Percentiles rank a stretch among this genome's conserved stretches.
Conservation (phyloP, 1,284 basidiomycete species). For the Cystobasidiaceae sp. region DNA sequence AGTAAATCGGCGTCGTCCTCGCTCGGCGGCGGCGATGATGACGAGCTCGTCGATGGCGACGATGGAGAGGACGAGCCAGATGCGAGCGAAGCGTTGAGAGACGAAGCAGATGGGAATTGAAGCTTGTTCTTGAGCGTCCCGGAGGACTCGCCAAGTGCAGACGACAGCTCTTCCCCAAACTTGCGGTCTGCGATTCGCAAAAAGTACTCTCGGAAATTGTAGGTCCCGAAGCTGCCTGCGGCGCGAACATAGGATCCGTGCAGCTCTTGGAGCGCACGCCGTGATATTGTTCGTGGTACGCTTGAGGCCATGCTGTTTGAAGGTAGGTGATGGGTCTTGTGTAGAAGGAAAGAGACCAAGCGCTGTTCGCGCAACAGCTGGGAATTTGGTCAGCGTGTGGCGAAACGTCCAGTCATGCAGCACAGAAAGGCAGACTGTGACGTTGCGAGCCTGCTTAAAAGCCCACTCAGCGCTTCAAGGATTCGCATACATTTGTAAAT, state of each 20-base stretch:
- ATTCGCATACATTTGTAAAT: too few species aligned
- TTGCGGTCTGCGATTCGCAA: constrained; percentile 24
- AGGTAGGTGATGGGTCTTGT: not conserved
- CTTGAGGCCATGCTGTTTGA: constrained; percentile 1
- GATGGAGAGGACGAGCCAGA: not conserved
- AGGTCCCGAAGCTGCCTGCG: constrained; percentile 20
- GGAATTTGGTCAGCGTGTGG: not conserved
- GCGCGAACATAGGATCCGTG: constrained; percentile 7
- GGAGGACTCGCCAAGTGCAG: not conserved
- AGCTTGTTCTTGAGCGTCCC: not conserved
- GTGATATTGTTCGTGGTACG: constrained; percentile 2
- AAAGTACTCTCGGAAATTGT: constrained; percentile 33
- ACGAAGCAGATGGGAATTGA: constrained; percentile 2
- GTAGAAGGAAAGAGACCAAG: not conserved
- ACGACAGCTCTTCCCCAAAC: constrained; percentile 10
- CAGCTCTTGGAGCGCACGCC: not conserved
- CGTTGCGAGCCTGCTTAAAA: too few species aligned
- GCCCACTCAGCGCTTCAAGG: too few species aligned
- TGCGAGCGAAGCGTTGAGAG: not conserved
- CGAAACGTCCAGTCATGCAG: too few species aligned
- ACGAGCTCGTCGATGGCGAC: not conserved
- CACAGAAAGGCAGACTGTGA: too few species aligned
- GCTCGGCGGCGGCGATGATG: constrained; percentile 3
- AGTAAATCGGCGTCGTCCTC: constrained; percentile 9
- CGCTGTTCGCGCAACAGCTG: not conserved